Evolutionary conservation across 2,329 filamentous ascomycete species (phyloP).

Genomic region (Microdochium paspali): DNA sequence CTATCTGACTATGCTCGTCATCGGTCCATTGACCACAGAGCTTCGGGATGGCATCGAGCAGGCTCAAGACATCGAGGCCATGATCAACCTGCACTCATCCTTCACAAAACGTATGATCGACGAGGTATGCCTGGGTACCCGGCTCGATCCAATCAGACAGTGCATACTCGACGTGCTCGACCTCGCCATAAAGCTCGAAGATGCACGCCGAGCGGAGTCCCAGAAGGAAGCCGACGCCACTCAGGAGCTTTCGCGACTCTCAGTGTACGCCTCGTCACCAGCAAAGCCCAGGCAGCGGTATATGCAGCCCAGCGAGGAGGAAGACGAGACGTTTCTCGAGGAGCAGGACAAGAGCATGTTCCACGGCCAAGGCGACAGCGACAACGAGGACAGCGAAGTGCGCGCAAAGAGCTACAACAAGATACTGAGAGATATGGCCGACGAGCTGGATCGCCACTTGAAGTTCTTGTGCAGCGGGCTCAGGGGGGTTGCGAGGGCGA

Average conservation of each 20-base stretch:
- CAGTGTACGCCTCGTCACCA: conserved; percentile 17
- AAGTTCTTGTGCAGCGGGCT: conserved; percentile 66
- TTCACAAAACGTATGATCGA: conserved; percentile 56
- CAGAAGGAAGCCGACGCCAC: conserved; percentile 25
- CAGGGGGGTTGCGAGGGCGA: conserved; percentile 64
- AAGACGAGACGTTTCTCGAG: conserved; percentile 19
- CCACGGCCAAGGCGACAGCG: conserved; percentile 18
- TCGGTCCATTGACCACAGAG: conserved; percentile 47
- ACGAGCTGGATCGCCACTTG: conserved; percentile 55
- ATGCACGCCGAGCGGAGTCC: conserved; percentile 36
- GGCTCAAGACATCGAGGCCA: conserved; percentile 68
- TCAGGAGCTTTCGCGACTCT: conserved; percentile 28
- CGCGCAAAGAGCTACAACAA: conserved; percentile 36
- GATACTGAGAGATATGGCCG: conserved; percentile 45
- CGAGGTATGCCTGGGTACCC: conserved; percentile 60
- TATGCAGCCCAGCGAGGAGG: conserved; percentile 16
- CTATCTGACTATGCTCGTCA: conserved; percentile 66
- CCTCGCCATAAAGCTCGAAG: conserved; percentile 59
- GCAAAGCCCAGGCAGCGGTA: conserved; percentile 17
- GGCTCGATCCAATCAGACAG: conserved; percentile 61
- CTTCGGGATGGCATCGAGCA: conserved; percentile 48
- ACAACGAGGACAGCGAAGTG: conserved; percentile 26
- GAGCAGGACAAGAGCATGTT: conserved; percentile 14
- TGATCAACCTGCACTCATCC: conserved; percentile 60
- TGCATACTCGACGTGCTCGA: conserved; percentile 70